phyloP scores from a whole-genome alignment of 495 filamentous ascomycete genomes.

The Penicillium paradoxum region DNA sequence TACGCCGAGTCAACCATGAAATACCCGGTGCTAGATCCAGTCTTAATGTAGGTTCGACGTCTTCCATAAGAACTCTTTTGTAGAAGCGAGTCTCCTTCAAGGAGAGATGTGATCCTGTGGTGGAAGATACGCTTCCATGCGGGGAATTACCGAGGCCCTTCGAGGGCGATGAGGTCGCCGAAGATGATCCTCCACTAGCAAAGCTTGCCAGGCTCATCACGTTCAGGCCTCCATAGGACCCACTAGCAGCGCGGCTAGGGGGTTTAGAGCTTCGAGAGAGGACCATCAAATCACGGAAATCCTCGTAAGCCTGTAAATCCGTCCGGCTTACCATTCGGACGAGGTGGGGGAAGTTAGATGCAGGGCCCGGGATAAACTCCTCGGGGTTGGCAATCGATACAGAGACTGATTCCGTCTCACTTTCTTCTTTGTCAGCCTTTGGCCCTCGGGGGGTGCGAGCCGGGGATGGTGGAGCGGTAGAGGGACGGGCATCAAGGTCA shows the following conservation, averaged over 20 bases:
- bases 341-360: conserved; percentile 78
- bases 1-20: conserved; percentile 85
- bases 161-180: conserved; percentile 37
- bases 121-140: conserved; percentile 36
- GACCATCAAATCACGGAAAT: conserved; percentile 74
- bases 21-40: conserved; percentile 86
- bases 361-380: conserved; percentile 68
- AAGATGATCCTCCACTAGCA: conserved; percentile 43
- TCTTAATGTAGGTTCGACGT: conserved; percentile 89
- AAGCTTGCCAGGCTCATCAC: conserved; percentile 55
- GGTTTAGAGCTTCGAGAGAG: conserved; percentile 58
- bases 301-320: conserved; percentile 73
- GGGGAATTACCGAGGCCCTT: conserved; percentile 39
- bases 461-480: conserved; percentile 65
- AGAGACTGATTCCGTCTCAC: conserved; percentile 16
- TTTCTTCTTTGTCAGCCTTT: conserved; percentile 16
- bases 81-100: conserved; percentile 92
- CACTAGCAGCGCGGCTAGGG: conserved; percentile 60
- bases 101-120: conserved; percentile 38
- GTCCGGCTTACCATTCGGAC: conserved; percentile 76
- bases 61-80: conserved; percentile 79
- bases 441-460: conserved; percentile 31
- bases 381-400: conserved; percentile 32
- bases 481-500: conserved; percentile 54
- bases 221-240: conserved; percentile 60